Evolutionary conservation across 441 rosid genomes (phyloP).

Genomic region (Syzygium malaccense): DNA sequence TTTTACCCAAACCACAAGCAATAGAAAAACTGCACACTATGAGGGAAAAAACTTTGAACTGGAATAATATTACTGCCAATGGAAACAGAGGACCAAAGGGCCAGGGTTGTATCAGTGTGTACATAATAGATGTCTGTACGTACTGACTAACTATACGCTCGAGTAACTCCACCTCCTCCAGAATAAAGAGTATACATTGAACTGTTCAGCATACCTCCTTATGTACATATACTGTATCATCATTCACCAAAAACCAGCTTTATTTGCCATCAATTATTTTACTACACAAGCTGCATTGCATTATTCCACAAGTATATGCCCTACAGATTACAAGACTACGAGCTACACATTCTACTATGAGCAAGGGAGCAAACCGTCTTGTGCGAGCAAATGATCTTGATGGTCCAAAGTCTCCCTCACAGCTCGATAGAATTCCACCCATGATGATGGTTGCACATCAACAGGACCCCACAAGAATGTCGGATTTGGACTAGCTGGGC

Average conservation of each 20-base stretch:
- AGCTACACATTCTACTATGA: slow-evolving; percentile 36
- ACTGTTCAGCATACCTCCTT: slow-evolving; percentile 15
- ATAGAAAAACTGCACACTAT: neutral
- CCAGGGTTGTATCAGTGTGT: neutral
- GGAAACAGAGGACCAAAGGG: neutral
- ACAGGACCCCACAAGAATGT: slow-evolving; percentile 58
- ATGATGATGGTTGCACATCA: slow-evolving; percentile 52
- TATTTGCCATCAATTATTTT: slow-evolving; percentile 3
- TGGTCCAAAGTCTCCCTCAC: slow-evolving; percentile 60
- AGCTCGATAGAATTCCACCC: slow-evolving; percentile 60
- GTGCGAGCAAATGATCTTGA: slow-evolving; percentile 28
- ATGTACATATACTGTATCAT: slow-evolving; percentile 22
- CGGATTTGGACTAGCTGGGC: slow-evolving; percentile 82
- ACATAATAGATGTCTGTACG: neutral
- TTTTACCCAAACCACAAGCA: neutral
- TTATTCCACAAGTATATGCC: slow-evolving; percentile 12
- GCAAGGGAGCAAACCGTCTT: slow-evolving; percentile 58
- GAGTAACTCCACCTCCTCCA: neutral
- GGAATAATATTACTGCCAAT: neutral
- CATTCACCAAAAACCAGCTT: slow-evolving; percentile 9
- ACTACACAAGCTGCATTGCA: slow-evolving; percentile 6
- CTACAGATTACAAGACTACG: slow-evolving; percentile 12
- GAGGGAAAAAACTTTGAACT: neutral
- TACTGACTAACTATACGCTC: neutral
- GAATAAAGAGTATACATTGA: neutral